Evolutionary conservation across 345 rosid species (phyloP).

Genomic region (Citrus mangshanensis): DNA sequence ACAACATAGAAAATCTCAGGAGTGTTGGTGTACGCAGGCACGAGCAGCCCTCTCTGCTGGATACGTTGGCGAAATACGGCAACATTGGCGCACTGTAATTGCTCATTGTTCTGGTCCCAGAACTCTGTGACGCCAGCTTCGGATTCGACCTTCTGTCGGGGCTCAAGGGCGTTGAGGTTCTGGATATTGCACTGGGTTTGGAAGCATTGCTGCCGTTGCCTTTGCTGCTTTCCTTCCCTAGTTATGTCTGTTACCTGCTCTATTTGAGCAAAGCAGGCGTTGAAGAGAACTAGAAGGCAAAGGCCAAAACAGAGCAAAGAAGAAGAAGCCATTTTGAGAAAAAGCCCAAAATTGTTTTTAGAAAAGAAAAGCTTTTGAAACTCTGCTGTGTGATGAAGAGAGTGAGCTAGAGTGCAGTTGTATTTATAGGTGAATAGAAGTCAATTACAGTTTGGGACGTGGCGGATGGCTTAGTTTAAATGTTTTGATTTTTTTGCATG

Average conservation of each 20-base stretch:
- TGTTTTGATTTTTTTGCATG: not conserved
- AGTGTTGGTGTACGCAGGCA: conserved; percentile 36
- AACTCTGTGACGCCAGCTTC: conserved; percentile 47
- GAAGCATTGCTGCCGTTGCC: not conserved
- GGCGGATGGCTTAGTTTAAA: not conserved
- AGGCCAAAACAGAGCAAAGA: conserved; percentile 2
- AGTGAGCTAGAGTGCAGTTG: not conserved
- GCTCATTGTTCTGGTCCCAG: conserved; percentile 38
- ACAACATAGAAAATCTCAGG: conserved; percentile 42
- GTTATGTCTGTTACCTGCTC: not conserved
- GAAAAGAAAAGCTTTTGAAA: not conserved
- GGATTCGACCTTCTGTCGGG: conserved; percentile 23
- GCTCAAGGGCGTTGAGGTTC: conserved; percentile 29
- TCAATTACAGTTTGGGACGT: not conserved
- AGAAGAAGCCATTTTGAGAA: not conserved
- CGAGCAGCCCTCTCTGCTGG: conserved; percentile 29
- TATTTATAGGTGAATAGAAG: conserved; percentile 2
- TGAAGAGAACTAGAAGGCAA: conserved; percentile 4
- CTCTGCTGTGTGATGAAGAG: not conserved
- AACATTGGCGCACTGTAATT: conserved; percentile 44
- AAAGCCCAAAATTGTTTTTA: not conserved
- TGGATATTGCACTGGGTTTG: conserved; percentile 30
- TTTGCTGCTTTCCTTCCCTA: not conserved
- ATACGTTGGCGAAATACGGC: conserved; percentile 40
- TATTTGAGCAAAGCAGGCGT: conserved; percentile 3